These are phyloP conservation scores for Penicillium sp. DNA, from an alignment of 2,329 filamentous ascomycete genomes.

Conservation along the genomic window DNA sequence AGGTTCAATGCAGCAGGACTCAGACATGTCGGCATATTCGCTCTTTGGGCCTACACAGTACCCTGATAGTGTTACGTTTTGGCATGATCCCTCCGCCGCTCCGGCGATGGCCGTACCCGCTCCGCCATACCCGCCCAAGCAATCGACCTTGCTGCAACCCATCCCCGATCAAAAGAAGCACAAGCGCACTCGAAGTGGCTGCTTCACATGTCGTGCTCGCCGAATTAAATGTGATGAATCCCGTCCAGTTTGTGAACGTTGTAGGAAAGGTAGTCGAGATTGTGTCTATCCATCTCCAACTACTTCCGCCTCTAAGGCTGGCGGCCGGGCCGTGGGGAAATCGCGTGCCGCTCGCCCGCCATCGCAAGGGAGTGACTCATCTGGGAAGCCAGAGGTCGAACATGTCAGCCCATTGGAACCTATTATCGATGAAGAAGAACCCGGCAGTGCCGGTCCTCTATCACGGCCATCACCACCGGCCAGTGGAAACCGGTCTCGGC, in stretches of 20 bases:
- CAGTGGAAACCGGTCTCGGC: constrained; percentile 22
- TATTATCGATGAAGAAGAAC: constrained; percentile 50
- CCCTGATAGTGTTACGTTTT: constrained; percentile 49
- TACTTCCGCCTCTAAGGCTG: constrained; percentile 46
- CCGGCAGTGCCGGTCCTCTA: constrained; percentile 29
- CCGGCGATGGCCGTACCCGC: constrained; percentile 22
- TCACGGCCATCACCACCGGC: constrained; percentile 28
- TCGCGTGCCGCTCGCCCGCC: constrained; percentile 42
- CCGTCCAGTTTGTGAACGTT: constrained; percentile 85
- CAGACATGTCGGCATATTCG: constrained; percentile 36
- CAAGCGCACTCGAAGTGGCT: constrained; percentile 88
- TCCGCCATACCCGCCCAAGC: constrained; percentile 27
- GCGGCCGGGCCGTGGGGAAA: constrained; percentile 49
- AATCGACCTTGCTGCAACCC: constrained; percentile 36
- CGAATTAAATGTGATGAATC: constrained; percentile 95
- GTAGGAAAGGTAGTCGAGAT: constrained; percentile 86
- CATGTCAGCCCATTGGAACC: constrained; percentile 44
- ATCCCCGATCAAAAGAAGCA: constrained; percentile 79
- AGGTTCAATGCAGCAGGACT: constrained; percentile 29
- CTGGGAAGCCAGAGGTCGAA: constrained; percentile 52
- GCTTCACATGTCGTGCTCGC: constrained; percentile 86
- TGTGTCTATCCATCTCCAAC: constrained; percentile 79
- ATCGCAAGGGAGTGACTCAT: constrained; percentile 54
- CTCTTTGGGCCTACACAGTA: constrained; percentile 42
- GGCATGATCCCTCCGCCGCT: constrained; percentile 43